Base-by-base conservation (phyloP, 1,284 basidiomycete species). In the Xerocomus cyaneibrunnescens region DNA sequence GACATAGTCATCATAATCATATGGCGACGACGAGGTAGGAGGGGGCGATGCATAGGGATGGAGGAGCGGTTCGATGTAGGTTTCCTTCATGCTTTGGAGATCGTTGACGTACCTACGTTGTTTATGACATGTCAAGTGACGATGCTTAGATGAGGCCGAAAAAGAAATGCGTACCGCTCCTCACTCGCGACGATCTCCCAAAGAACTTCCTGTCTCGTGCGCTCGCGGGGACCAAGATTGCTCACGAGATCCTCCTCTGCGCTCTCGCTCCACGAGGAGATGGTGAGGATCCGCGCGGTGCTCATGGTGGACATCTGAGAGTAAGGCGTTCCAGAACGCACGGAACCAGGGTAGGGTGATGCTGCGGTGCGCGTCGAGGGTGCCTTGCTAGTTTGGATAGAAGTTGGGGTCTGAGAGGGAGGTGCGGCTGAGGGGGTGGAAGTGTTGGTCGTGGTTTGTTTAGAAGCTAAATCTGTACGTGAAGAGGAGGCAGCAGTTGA, bases 121-220 rank as follows among this genome's bases (percentile, higher is more conserved):
- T 3, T n/a, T n/a, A n/a, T n/a, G n/a, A 27, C 9, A 40, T 40
- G 56, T 57, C 54, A 67, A 57, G 47, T 7, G 44, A 51, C 30
- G 42, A 50, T 3, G 44, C 13, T 34, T 55, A 52, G 51, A 62
- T 50, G 54, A 55, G 54, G 30, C 9, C 2, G 28, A 27, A 43
- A 35, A 25, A 45, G 34, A 35, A 40, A 32, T 27, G 79, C 79
- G 64, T 64, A 94, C 90, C 94, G 82, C 70, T 98, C 95, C 72
- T 98, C 96, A 62, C 92, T 94, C 35, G 92, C 90, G 41, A 99
- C 95, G 60, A 99, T 98, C 74, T 99, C 96, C 81, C 94, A 98
- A 30, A 99, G 72, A 3, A 98, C 96, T 74, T 99, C 96, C 69
- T 98, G 96, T 45, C 96, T 80, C 27, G 94, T 98, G 46, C 96